Percentiles rank a stretch among this genome's conserved stretches.
Evolutionary conservation across 495 filamentous ascomycete species (phyloP).

Genomic region (Penicillium turbatum): DNA sequence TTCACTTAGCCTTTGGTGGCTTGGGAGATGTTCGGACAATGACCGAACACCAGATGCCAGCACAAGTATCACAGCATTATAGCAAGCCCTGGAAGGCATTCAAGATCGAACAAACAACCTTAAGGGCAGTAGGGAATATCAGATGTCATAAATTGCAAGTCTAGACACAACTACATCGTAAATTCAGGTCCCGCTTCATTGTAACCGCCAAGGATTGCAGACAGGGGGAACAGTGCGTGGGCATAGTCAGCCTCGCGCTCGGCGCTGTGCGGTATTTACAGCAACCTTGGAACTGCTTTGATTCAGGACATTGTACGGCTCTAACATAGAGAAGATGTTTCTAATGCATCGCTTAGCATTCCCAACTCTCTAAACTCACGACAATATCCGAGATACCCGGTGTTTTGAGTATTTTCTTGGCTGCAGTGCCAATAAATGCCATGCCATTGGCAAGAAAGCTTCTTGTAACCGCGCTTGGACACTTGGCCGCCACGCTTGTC

Average conservation of each 20-base stretch:
- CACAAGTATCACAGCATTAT: background rate
- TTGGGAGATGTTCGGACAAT: constrained; percentile 16
- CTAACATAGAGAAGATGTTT: background rate
- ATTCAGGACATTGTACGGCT: background rate
- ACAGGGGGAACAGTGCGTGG: background rate
- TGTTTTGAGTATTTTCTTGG: constrained; percentile 2
- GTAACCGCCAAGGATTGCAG: background rate
- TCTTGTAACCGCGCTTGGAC: constrained; percentile 6
- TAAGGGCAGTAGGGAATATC: too few species aligned
- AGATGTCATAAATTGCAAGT: background rate
- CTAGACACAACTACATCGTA: background rate
- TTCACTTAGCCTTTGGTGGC: constrained; percentile 5
- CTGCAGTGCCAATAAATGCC: constrained; percentile 11
- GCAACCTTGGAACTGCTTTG: background rate
- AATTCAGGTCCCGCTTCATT: background rate
- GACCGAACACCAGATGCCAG: constrained; percentile 4
- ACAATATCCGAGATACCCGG: background rate
- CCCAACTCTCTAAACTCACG: background rate
- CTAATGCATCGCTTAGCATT: background rate
- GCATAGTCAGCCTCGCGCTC: background rate
- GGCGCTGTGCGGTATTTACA: background rate
- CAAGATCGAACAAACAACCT: too few species aligned
- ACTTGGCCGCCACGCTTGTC: background rate
- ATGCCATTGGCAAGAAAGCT: constrained; percentile 21
- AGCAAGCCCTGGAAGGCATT: too few species aligned